Evolutionary conservation across 306 rosid genomes (phyloP), one percentile per base, ranked within the genome.

Genomic region (Amphicarpaea edgeworthii): DNA sequence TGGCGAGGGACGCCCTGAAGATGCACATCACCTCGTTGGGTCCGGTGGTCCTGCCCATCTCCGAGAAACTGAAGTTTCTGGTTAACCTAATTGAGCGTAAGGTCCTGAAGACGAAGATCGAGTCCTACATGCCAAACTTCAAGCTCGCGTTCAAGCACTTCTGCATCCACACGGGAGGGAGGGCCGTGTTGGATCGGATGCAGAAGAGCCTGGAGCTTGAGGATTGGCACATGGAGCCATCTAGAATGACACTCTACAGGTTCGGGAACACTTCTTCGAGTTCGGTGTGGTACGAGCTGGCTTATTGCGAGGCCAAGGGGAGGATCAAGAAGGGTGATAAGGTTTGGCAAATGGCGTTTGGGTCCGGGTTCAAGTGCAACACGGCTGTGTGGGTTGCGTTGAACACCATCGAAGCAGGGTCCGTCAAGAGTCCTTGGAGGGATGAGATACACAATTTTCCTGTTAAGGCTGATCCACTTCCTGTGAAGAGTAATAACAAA

Each of bases 221-320:
- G 9, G 92, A 90, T 11, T 90, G 87, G 91, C 84, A 86, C 7
- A 90, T 93, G 97, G 96, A 93, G 40, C 97, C 97, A 5, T 93
- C 97, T 0, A 82, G 85, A 19, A 76, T 90, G 97, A 88, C 97
- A 3, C 85, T 92, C 0, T 63, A 88, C n/a, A 69, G 96, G 45
- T 90, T 84, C n/a, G 97, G 97, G 3, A 93, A 93, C 77, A 93
- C 97, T 0, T 90, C 97, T 0, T 90, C 96, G 7, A 93, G 97
- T 11, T 90, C 96, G 0, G 40, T 93, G 70, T 93, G 97, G 97
- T 93, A 93, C 17, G 97, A 93, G 20, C 24, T 93, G 78, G 92
- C 96, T 26, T 93, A 93, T 37, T 24, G 88, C 0, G 97, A 93
- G 68, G 93, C 96, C 4, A 93, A 93, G 46, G 96, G 96, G 14